phyloP scores from a whole-genome alignment of 306 rosid genomes.

The Gynostemma pentaphyllum region DNA sequence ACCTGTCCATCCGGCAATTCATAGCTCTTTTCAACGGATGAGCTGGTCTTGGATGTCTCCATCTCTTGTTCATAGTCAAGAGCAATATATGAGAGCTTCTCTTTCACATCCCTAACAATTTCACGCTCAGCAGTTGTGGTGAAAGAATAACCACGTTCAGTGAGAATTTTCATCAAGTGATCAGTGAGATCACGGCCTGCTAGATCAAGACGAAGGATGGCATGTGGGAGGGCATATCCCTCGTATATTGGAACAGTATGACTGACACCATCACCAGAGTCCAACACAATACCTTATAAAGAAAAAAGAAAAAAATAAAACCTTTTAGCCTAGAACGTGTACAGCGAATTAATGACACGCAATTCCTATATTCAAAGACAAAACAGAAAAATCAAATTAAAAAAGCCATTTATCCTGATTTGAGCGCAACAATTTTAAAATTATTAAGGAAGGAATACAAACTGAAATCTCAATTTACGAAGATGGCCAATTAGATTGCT shows the following conservation, averaged over 20 bases:
- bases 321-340: slow-evolving; percentile 8
- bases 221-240: slow-evolving; percentile 98
- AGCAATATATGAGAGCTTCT: slow-evolving; percentile 81
- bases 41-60: slow-evolving; percentile 83
- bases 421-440: background rate
- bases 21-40: slow-evolving; percentile 94
- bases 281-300: slow-evolving; percentile 93
- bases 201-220: slow-evolving; percentile 96
- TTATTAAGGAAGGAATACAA: background rate
- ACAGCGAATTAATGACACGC: background rate
- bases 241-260: slow-evolving; percentile 96
- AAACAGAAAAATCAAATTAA: background rate
- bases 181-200: slow-evolving; percentile 99
- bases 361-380: background rate
- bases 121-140: slow-evolving; percentile 99
- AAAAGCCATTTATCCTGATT: background rate
- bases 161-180: slow-evolving; percentile 86
- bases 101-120: slow-evolving; percentile 97
- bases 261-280: slow-evolving; percentile 99
- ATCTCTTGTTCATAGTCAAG: slow-evolving; percentile 87
- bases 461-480: background rate
- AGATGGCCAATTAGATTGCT: background rate
- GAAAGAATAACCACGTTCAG: slow-evolving; percentile 92
- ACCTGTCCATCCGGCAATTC: slow-evolving; percentile 97
- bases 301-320: slow-evolving; percentile 11